These are phyloP conservation scores for Nannizzia gypsea DNA, from an alignment of 2,329 filamentous ascomycete genomes.

Conservation along the genomic window DNA sequence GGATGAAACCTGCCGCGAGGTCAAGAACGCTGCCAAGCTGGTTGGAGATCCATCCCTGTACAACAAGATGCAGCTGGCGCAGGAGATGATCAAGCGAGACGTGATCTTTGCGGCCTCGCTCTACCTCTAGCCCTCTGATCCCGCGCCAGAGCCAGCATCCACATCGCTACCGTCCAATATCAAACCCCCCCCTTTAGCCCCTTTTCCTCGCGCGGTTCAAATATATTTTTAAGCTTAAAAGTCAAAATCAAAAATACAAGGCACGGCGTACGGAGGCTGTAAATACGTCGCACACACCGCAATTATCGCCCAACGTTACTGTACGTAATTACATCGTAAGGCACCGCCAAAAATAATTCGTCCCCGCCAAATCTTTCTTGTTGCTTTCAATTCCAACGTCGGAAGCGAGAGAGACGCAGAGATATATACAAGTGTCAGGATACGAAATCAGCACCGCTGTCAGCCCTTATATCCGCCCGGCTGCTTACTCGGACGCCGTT, in stretches of 20 bases:
- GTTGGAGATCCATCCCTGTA: slow-evolving; percentile 90
- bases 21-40: slow-evolving; percentile 91
- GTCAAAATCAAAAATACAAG: slow-evolving; percentile 3
- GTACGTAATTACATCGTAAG: neutral
- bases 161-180: neutral
- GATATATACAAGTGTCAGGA: neutral
- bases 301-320: neutral
- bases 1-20: slow-evolving; percentile 92
- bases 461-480: neutral
- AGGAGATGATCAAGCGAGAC: slow-evolving; percentile 95
- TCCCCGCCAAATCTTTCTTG: slow-evolving; percentile 5
- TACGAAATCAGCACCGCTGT: neutral
- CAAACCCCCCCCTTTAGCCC: neutral
- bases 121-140: slow-evolving; percentile 58
- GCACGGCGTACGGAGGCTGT: neutral
- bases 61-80: slow-evolving; percentile 91
- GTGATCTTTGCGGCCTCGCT: slow-evolving; percentile 81
- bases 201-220: neutral
- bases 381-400: neutral
- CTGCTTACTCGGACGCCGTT: neutral
- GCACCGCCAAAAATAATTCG: slow-evolving; percentile 6
- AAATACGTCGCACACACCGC: neutral
- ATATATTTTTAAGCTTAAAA: neutral
- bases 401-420: neutral
- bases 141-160: neutral